phyloP scores from a whole-genome alignment of 495 filamentous ascomycete species.

The Staphylotrichum longicolle region DNA sequence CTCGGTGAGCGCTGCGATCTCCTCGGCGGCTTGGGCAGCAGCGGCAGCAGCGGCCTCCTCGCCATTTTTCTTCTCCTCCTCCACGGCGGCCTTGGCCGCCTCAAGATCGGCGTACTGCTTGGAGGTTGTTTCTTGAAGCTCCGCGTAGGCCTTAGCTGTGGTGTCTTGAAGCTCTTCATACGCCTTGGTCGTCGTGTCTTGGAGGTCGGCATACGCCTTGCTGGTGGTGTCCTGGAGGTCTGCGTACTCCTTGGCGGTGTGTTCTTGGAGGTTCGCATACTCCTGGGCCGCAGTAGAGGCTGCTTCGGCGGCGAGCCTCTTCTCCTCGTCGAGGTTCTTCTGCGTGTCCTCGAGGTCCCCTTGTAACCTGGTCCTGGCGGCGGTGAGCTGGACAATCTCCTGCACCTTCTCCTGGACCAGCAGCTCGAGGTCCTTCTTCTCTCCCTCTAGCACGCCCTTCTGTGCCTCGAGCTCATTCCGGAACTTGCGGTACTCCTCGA shows the following conservation, averaged over 20 bases:
- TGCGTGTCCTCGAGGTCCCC: conserved; percentile 31
- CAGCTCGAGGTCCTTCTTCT: conserved; percentile 34
- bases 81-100: conserved; percentile 28
- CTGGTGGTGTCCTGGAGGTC: conserved; percentile 9
- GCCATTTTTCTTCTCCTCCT: conserved; percentile 28
- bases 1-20: conserved; percentile 29
- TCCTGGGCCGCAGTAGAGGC: conserved; percentile 22
- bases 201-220: conserved; percentile 22
- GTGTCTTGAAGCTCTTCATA: conserved; percentile 16
- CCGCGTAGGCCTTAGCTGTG: conserved; percentile 17
- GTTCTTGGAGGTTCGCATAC: conserved; percentile 13
- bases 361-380: conserved; percentile 26
- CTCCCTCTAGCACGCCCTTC: conserved; percentile 28
- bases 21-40: conserved; percentile 26
- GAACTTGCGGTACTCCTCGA: conserved; percentile 40
- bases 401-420: conserved; percentile 31
- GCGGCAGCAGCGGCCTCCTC: conserved; percentile 33
- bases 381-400: conserved; percentile 33
- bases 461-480: conserved; percentile 37
- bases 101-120: conserved; percentile 13
- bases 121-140: conserved; percentile 8
- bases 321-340: conserved; percentile 24
- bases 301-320: conserved; percentile 20
- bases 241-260: conserved; percentile 19
- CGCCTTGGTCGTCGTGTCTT: conserved; percentile 15